Conservation (phyloP, 2,329 filamentous ascomycete species). For the Fonsecaea pedrosoi region DNA sequence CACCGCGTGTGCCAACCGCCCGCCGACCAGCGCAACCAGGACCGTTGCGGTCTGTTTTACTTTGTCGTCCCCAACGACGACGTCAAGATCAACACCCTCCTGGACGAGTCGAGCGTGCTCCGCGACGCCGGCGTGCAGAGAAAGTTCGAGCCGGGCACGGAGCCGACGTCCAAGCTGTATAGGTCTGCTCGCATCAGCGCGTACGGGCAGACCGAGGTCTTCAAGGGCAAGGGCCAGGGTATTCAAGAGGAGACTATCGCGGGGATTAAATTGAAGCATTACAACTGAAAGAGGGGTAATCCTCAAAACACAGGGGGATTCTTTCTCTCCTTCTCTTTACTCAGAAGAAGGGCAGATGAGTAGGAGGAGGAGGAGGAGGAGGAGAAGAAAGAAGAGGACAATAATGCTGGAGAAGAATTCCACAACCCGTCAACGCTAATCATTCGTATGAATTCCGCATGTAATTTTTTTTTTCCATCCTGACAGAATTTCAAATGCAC, state of each 20-base stretch:
- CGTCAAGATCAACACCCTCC: slow-evolving; percentile 43
- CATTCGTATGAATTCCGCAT: too few relatives aligned
- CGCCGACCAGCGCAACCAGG: slow-evolving; percentile 15
- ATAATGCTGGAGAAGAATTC: background rate
- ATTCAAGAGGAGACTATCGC: slow-evolving; percentile 16
- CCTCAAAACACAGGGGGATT: background rate
- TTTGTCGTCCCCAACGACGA: slow-evolving; percentile 49
- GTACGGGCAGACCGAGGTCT: background rate
- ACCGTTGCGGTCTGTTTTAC: slow-evolving; percentile 21
- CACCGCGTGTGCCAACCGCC: slow-evolving; percentile 20
- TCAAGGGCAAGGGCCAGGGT: slow-evolving; percentile 12
- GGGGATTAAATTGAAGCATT: slow-evolving; percentile 18
- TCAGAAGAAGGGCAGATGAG: too few relatives aligned
- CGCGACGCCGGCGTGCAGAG: slow-evolving; percentile 13
- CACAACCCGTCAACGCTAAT: too few relatives aligned
- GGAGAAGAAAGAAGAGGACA: background rate
- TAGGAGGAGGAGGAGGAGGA: too few relatives aligned
- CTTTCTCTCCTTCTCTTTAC: too few relatives aligned
- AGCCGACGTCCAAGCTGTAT: slow-evolving; percentile 11
- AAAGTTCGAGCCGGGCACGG: slow-evolving; percentile 12
- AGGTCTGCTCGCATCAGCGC: slow-evolving; percentile 10
- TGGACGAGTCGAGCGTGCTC: slow-evolving; percentile 12
- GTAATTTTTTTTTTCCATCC: too few relatives aligned
- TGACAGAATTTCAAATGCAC: too few relatives aligned
- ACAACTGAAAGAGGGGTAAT: background rate